phyloP scores from a whole-genome alignment of 257 asterid species.

The Scutellaria barbata region DNA sequence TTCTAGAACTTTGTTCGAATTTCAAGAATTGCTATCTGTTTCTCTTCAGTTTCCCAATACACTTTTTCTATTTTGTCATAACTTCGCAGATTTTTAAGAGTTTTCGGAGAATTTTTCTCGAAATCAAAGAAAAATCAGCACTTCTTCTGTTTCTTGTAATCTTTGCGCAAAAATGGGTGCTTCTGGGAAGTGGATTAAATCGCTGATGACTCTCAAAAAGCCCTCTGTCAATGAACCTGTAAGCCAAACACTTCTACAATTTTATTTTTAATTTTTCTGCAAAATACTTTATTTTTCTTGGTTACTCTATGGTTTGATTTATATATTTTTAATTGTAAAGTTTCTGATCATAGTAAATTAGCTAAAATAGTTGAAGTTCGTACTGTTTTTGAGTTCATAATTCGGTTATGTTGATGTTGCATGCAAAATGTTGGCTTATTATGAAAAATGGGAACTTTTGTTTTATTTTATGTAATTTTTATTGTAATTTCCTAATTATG shows the following conservation, averaged over 20 bases:
- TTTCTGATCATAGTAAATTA: no score
- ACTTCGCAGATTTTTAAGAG: constrained; percentile 22
- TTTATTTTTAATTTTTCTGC: not conserved
- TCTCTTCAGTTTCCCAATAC: constrained; percentile 15
- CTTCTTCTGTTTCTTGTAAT: not conserved
- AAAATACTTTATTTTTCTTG: not conserved
- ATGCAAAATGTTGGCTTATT: no score
- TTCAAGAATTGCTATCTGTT: constrained; percentile 34
- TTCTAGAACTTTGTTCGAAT: constrained; percentile 18
- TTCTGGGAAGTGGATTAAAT: constrained; percentile 87
- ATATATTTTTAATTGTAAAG: no score
- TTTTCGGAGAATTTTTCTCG: constrained; percentile 35
- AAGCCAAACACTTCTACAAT: constrained; percentile 31
- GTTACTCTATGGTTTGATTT: not conserved
- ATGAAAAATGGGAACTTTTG: not conserved
- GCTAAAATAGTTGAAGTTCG: no score
- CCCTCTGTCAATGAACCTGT: constrained; percentile 54
- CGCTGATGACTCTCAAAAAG: constrained; percentile 68
- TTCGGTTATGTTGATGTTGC: no score
- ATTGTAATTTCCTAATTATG: no score
- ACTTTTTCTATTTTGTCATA: constrained; percentile 42
- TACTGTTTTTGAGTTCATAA: no score
- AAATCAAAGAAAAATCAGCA: not conserved
- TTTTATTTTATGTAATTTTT: not conserved
- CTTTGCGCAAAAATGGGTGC: constrained; percentile 64